phyloP scores from a whole-genome alignment of 2,329 filamentous ascomycete species.

The Scortechinia acanthostroma region DNA sequence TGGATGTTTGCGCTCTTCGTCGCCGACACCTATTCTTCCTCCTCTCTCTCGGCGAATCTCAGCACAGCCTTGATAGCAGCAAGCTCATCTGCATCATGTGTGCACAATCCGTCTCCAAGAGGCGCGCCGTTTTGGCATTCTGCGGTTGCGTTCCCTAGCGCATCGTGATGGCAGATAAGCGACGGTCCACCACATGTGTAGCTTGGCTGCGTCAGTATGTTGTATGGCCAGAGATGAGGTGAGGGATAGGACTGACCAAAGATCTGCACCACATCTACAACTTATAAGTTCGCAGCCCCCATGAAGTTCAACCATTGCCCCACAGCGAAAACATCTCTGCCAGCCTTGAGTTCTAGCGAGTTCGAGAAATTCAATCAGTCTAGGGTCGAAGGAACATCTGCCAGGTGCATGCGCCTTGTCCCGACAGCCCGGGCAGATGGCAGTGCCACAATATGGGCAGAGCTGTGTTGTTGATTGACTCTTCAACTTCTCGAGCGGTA shows the following conservation, averaged over 20 bases:
- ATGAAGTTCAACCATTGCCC: background rate
- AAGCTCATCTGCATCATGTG: too few species aligned
- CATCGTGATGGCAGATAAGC: too few species aligned
- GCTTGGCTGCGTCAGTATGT: too few species aligned
- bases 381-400: background rate
- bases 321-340: background rate
- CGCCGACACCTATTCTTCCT: too few species aligned
- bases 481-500: background rate
- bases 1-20: too few species aligned
- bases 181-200: too few species aligned
- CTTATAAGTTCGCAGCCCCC: background rate
- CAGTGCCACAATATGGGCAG: background rate
- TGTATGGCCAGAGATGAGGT: too few species aligned
- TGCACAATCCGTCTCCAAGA: too few species aligned
- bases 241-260: background rate
- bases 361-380: background rate
- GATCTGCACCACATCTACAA: background rate
- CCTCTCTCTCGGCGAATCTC: too few species aligned
- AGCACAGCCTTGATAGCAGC: too few species aligned
- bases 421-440: background rate
- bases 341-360: background rate
- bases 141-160: too few species aligned
- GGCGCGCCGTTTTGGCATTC: too few species aligned
- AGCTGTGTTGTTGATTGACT: background rate
- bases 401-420: background rate